Conservation (phyloP, 441 rosid genomes). For the Brassica balearica region DNA sequence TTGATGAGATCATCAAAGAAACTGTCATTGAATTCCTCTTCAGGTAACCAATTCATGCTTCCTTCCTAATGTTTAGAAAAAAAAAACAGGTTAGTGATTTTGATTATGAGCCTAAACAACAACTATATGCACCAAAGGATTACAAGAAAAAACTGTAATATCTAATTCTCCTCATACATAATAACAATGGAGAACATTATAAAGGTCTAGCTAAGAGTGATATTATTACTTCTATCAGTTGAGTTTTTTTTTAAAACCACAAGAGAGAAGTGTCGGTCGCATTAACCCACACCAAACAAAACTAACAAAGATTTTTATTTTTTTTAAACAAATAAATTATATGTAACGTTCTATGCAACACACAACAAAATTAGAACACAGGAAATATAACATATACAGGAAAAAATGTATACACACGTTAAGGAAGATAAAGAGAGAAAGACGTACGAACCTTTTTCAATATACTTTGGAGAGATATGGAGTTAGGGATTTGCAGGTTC, state of each 20-base stretch:
- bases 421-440: slow-evolving; percentile 4
- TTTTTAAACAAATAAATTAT: background rate
- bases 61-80: background rate
- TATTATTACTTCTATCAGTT: background rate
- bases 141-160: background rate
- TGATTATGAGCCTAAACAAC: background rate
- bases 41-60: slow-evolving; percentile 51
- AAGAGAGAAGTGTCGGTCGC: slow-evolving; percentile 19
- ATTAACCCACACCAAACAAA: background rate
- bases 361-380: slow-evolving; percentile 14
- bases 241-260: background rate
- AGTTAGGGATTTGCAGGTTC: slow-evolving; percentile 44
- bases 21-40: slow-evolving; percentile 63
- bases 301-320: background rate
- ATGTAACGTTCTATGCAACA: slow-evolving; percentile 20
- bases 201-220: background rate
- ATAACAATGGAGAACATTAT: slow-evolving; percentile 15
- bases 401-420: background rate
- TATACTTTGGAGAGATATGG: background rate
- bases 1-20: slow-evolving; percentile 66
- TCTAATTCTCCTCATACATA: background rate
- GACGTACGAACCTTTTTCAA: slow-evolving; percentile 12
- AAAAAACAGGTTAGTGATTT: background rate
- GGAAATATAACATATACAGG: background rate
- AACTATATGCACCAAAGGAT: background rate